Evolutionary conservation across 2,329 filamentous ascomycete genomes (phyloP).

Genomic region (Gaeumannomyces sp.): DNA sequence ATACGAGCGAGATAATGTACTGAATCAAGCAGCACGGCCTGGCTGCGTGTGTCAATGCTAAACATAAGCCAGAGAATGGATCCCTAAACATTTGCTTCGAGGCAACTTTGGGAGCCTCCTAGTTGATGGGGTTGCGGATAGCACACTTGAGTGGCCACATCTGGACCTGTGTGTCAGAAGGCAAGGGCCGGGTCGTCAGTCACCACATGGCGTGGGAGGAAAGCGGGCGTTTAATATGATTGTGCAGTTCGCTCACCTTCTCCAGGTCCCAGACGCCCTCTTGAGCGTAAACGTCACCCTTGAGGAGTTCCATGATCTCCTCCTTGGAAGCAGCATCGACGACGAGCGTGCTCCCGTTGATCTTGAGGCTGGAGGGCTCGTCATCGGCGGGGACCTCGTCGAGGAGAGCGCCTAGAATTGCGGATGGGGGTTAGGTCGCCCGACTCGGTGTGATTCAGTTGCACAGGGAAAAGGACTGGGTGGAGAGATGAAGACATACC

Average conservation of each 20-base stretch:
- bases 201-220: not conserved
- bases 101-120: not conserved
- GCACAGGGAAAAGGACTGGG: not conserved
- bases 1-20: not conserved
- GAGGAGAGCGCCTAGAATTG: conserved; percentile 54
- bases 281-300: conserved; percentile 65
- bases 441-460: not conserved
- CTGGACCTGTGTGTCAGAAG: conserved; percentile 18
- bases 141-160: conserved; percentile 28
- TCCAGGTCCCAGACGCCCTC: conserved; percentile 76
- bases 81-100: not conserved
- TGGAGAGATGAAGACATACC: conserved; percentile 35
- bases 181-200: not conserved
- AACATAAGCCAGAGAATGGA: not conserved
- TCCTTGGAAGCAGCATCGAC: conserved; percentile 60
- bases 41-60: not conserved
- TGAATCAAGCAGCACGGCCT: not conserved
- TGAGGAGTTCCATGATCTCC: conserved; percentile 60
- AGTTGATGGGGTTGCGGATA: conserved; percentile 19
- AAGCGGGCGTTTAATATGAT: not conserved
- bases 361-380: conserved; percentile 52
- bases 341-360: conserved; percentile 69
- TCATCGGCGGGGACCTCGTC: conserved; percentile 60
- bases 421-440: conserved; percentile 6
- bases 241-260: conserved; percentile 38